These are phyloP conservation scores for Pseudocercospora eumusae DNA, from an alignment of 2,329 filamentous ascomycete genomes.

Conservation along the genomic window DNA sequence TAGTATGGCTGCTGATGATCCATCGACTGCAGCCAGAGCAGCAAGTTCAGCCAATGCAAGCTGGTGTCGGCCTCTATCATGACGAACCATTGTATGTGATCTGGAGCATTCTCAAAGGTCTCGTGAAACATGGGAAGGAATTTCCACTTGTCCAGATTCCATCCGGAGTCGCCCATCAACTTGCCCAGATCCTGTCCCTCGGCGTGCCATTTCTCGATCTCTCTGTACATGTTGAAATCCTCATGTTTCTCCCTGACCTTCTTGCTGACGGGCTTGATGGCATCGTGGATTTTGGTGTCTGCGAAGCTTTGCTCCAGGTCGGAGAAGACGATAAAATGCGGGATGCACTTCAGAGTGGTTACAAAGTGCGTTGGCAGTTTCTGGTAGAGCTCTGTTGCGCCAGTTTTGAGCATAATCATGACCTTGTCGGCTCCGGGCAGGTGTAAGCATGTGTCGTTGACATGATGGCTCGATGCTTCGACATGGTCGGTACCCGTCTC, in stretches of 20 bases:
- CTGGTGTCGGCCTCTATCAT: conserved; percentile 61
- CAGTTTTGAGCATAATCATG: conserved; percentile 61
- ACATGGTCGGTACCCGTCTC: not conserved
- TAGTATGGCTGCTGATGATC: conserved; percentile 51
- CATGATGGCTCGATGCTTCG: not conserved
- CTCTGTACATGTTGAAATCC: conserved; percentile 41
- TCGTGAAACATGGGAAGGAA: conserved; percentile 58
- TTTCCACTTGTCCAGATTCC: conserved; percentile 60
- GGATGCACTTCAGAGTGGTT: conserved; percentile 56
- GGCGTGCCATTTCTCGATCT: conserved; percentile 36
- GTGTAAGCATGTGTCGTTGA: conserved; percentile 25
- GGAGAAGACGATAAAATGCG: conserved; percentile 51
- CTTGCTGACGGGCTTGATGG: conserved; percentile 36
- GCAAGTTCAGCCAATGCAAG: conserved; percentile 48
- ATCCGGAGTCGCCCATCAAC: conserved; percentile 45
- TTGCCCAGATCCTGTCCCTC: conserved; percentile 39
- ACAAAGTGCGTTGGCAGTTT: conserved; percentile 60
- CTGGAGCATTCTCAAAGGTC: conserved; percentile 50
- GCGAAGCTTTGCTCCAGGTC: conserved; percentile 52
- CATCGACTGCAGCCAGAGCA: conserved; percentile 54
- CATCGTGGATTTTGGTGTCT: conserved; percentile 43
- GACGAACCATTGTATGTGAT: conserved; percentile 56
- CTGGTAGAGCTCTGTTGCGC: conserved; percentile 58
- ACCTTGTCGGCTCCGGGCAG: conserved; percentile 49
- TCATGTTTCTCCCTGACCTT: conserved; percentile 35